phyloP scores from a whole-genome alignment of 2,329 filamentous ascomycete genomes.

The Monosporascus cannonballus region DNA sequence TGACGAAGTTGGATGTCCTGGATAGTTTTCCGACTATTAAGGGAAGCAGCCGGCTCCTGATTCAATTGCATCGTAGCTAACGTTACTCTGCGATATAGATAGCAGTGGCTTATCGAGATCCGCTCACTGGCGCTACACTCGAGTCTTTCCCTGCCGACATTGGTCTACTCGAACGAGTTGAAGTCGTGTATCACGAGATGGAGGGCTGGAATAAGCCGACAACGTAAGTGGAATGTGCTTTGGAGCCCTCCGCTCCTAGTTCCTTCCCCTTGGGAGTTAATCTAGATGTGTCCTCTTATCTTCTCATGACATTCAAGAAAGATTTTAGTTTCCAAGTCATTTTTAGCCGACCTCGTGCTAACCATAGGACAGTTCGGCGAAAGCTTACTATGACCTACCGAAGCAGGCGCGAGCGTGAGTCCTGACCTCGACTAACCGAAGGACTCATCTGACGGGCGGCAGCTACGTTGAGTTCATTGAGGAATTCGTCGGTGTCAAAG shows the following conservation, averaged over 20 bases:
- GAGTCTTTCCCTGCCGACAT: conserved; percentile 3
- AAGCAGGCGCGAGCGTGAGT: conserved; percentile 3
- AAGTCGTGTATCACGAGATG: conserved; percentile 5
- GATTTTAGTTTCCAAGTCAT: too few relatives aligned
- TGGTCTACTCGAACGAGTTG: conserved; percentile 1
- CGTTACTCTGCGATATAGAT: neutral
- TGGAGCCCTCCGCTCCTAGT: too few relatives aligned
- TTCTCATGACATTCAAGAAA: too few relatives aligned
- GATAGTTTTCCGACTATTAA: conserved; percentile 72
- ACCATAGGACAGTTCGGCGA: neutral
- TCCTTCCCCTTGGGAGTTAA: too few relatives aligned
- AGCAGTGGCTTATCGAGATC: neutral
- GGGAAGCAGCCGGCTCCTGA: conserved; percentile 3
- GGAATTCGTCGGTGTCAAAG: conserved; percentile 4
- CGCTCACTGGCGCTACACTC: neutral
- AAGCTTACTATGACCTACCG: conserved; percentile 1
- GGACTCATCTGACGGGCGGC: neutral
- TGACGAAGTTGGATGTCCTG: conserved; percentile 58
- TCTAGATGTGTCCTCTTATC: too few relatives aligned
- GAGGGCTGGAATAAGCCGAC: conserved; percentile 3
- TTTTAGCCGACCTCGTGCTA: too few relatives aligned
- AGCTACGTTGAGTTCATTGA: conserved; percentile 2
- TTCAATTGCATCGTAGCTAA: neutral
- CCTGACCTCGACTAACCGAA: neutral
- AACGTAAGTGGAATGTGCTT: neutral